phyloP scores from a whole-genome alignment of 1,284 basidiomycete species.

The Mycosarcoma mackinlayi region DNA sequence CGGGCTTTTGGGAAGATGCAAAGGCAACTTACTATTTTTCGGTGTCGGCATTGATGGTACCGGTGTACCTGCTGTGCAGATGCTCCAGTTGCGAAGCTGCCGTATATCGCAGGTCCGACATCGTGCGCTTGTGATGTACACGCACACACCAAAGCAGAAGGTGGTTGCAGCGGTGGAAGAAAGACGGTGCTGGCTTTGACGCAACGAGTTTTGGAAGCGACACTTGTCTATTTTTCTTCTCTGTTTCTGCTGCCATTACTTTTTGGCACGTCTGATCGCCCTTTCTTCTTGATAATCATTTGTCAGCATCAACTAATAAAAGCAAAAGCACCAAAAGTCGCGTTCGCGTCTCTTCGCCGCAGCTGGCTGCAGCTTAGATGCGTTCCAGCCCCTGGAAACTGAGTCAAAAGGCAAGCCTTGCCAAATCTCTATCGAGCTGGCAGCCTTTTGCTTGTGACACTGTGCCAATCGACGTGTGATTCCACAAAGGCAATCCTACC shows the following conservation, averaged over 20 bases:
- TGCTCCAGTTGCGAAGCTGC: conserved; percentile 63
- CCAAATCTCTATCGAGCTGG: not conserved
- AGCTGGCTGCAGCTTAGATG: conserved; percentile 10
- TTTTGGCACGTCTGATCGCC: too few species aligned
- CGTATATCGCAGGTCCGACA: conserved; percentile 49
- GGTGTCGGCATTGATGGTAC: conserved; percentile 73
- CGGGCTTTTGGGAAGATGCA: not conserved
- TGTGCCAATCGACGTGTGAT: too few species aligned
- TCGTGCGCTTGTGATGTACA: conserved; percentile 3
- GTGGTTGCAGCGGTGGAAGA: not conserved
- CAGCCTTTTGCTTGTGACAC: too few species aligned
- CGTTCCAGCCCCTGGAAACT: conserved; percentile 31
- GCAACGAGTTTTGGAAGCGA: too few species aligned
- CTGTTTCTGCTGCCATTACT: too few species aligned
- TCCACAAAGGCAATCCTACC: conserved; percentile 28
- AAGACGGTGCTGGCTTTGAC: too few species aligned
- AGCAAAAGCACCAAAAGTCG: not conserved
- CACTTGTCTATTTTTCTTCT: not conserved
- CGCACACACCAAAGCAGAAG: not conserved
- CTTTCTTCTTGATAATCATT: not conserved
- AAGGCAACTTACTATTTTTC: conserved; percentile 61
- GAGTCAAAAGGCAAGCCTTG: too few species aligned
- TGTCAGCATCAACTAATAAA: conserved; percentile 5
- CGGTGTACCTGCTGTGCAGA: conserved; percentile 92
- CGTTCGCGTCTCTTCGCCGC: not conserved